phyloP scores from a whole-genome alignment of 1,284 basidiomycete genomes.

The Schizophyllum amplum region DNA sequence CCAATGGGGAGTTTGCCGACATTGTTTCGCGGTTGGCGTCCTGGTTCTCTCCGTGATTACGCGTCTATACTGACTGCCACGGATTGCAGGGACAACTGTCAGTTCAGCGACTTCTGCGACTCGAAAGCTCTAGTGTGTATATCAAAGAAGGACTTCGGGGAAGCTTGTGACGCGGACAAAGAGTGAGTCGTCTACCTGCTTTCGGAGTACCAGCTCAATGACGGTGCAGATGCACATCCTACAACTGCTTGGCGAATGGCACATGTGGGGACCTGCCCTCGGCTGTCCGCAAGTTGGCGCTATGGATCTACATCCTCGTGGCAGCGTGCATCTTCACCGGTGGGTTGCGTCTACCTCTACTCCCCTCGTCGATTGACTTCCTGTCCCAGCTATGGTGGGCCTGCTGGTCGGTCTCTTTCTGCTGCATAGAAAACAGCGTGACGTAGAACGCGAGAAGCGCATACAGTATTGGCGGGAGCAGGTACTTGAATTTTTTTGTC shows the following conservation, averaged over 20 bases:
- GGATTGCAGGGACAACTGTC: slow-evolving; percentile 53
- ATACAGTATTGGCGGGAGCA: slow-evolving; percentile 85
- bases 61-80: background rate
- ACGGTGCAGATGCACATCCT: slow-evolving; percentile 54
- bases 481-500: slow-evolving; percentile 26
- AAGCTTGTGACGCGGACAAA: slow-evolving; percentile 68
- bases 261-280: slow-evolving; percentile 57
- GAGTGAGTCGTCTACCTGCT: slow-evolving; percentile 42
- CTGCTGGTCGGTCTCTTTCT: slow-evolving; percentile 63
- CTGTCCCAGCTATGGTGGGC: slow-evolving; percentile 52
- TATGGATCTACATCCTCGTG: slow-evolving; percentile 70
- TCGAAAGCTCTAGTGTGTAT: slow-evolving; percentile 51
- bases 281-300: slow-evolving; percentile 53
- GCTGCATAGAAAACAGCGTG: slow-evolving; percentile 63
- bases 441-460: slow-evolving; percentile 71
- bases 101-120: slow-evolving; percentile 68
- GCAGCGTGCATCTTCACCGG: slow-evolving; percentile 64
- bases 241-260: slow-evolving; percentile 61
- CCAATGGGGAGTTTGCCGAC: slow-evolving; percentile 54
- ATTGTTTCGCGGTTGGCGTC: slow-evolving; percentile 62
- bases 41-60: slow-evolving; percentile 1
- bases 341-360: slow-evolving; percentile 17
- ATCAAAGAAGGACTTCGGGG: slow-evolving; percentile 46
- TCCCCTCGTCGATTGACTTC: background rate
- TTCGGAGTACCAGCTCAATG: slow-evolving; percentile 5